These are phyloP conservation scores for Phoma herbarum DNA, from an alignment of 2,329 filamentous ascomycete genomes.

Conservation along the genomic window DNA sequence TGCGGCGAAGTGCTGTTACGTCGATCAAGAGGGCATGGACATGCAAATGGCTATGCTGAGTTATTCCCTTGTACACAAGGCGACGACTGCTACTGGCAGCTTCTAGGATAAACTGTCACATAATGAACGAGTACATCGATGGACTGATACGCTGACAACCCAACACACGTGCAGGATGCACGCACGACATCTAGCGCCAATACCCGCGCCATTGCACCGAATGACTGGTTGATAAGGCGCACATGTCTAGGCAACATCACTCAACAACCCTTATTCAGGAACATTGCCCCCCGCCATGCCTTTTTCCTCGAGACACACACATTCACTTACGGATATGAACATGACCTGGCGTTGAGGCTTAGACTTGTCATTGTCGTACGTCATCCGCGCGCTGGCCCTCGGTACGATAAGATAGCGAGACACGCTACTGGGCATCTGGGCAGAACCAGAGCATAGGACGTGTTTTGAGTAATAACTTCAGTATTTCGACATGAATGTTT, in stretches of 20 bases:
- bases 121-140: constrained; percentile 42
- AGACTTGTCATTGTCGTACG: constrained; percentile 19
- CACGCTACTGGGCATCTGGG: neutral
- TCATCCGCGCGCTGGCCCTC: constrained; percentile 14
- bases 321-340: constrained; percentile 6
- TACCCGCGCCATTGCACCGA: constrained; percentile 6
- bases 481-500: constrained; percentile 1
- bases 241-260: constrained; percentile 22
- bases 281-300: constrained; percentile 12
- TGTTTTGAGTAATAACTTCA: neutral
- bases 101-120: constrained; percentile 38
- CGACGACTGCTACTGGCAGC: constrained; percentile 45
- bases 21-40: constrained; percentile 25
- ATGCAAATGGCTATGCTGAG: constrained; percentile 4
- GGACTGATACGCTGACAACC: constrained; percentile 42
- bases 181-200: constrained; percentile 33
- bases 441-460: neutral
- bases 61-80: constrained; percentile 17
- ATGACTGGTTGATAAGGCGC: constrained; percentile 20
- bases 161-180: constrained; percentile 18
- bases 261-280: constrained; percentile 24
- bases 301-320: constrained; percentile 1
- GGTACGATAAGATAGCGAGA: constrained; percentile 24
- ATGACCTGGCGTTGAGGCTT: constrained; percentile 1
- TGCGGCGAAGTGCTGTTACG: constrained; percentile 23